phyloP scores from a whole-genome alignment of 257 asterid species.

The Solanum bulbocastanum region DNA sequence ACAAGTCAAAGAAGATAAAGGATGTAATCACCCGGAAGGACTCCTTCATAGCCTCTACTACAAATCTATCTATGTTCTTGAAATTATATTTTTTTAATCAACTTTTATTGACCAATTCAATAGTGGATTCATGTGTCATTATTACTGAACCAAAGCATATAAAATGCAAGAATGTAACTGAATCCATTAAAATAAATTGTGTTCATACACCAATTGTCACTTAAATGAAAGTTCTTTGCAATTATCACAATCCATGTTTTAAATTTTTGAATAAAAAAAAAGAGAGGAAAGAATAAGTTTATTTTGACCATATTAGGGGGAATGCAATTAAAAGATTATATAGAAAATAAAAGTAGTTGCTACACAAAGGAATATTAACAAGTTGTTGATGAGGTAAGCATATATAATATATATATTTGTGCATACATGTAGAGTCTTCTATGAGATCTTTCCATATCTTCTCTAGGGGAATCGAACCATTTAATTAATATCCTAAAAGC shows the following conservation, averaged over 20 bases:
- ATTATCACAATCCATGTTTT: constrained; percentile 16
- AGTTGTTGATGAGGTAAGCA: not conserved
- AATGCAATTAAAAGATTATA: constrained; percentile 8
- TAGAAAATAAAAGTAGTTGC: not conserved
- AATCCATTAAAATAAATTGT: not conserved
- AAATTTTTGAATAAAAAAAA: not conserved
- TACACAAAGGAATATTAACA: not conserved
- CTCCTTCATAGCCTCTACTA: constrained; percentile 8
- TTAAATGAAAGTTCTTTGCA: constrained; percentile 34
- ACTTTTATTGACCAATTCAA: constrained; percentile 51
- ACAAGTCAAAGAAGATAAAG: constrained; percentile 58
- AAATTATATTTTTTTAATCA: not conserved
- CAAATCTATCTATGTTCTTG: constrained; percentile 45
- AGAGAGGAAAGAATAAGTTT: not conserved
- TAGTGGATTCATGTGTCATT: constrained; percentile 47
- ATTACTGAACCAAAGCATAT: constrained; percentile 21
- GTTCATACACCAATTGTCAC: constrained; percentile 15
- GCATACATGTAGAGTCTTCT: not conserved
- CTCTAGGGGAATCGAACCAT: too few relatives aligned
- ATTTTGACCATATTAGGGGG: constrained; percentile 42
- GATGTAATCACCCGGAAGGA: constrained; percentile 66
- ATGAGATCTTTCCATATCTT: not conserved
- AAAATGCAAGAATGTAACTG: not conserved
- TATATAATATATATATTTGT: not conserved
- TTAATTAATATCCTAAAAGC: not conserved